Evolutionary conservation across 352 stramenopile species (phyloP).

Genomic region (Aphanomyces cochlioides): DNA sequence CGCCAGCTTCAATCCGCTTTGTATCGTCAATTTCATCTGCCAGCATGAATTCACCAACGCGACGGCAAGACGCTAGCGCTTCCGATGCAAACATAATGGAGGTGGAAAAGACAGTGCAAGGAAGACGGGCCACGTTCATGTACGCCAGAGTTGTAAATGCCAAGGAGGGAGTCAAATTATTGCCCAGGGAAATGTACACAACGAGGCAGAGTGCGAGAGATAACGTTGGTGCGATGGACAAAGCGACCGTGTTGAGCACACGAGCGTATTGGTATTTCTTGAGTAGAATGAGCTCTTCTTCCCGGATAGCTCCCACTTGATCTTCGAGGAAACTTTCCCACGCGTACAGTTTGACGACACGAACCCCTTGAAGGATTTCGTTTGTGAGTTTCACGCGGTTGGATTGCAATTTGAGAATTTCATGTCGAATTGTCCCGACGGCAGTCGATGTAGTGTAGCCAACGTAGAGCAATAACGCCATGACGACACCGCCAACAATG

Average conservation of each 20-base stretch:
- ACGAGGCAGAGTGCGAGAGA: slow-evolving; percentile 14
- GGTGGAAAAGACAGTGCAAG: slow-evolving; percentile 53
- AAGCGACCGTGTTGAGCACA: neutral
- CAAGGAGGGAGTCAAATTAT: slow-evolving; percentile 53
- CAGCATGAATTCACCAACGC: slow-evolving; percentile 37
- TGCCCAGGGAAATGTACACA: slow-evolving; percentile 35
- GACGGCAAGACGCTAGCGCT: slow-evolving; percentile 37
- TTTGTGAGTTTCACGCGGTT: slow-evolving; percentile 92
- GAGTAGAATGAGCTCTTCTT: slow-evolving; percentile 42
- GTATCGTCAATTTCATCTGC: slow-evolving; percentile 23
- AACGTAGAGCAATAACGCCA: slow-evolving; percentile 1
- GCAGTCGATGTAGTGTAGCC: neutral
- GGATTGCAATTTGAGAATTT: slow-evolving; percentile 28
- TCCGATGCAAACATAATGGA: slow-evolving; percentile 44
- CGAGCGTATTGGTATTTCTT: slow-evolving; percentile 49
- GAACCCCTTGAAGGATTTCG: slow-evolving; percentile 89
- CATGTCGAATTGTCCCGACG: neutral
- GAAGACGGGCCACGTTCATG: slow-evolving; percentile 49
- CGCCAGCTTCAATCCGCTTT: too few species aligned
- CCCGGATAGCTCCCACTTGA: slow-evolving; percentile 42
- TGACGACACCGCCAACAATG: slow-evolving; percentile 13
- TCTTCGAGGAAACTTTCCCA: slow-evolving; percentile 56
- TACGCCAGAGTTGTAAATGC: slow-evolving; percentile 52
- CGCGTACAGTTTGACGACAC: slow-evolving; percentile 87
- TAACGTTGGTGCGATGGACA: neutral